phyloP scores from a whole-genome alignment of 1,139 yeast species.

The Citeromyces hawaiiensis region DNA sequence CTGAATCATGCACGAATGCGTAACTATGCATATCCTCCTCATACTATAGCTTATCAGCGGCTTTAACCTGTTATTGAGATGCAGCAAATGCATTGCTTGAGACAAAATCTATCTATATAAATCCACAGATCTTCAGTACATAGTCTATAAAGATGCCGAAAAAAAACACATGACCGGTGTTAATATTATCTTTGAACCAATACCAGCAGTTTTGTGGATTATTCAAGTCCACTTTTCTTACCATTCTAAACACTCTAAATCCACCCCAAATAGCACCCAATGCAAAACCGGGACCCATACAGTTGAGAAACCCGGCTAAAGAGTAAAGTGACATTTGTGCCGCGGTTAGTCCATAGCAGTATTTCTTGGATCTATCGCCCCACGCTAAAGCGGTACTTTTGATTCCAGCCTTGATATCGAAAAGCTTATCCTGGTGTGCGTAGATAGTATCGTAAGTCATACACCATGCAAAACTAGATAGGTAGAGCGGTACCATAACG shows the following conservation, averaged over 20 bases:
- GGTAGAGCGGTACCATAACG: slow-evolving; percentile 67
- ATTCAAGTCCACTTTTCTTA: slow-evolving; percentile 61
- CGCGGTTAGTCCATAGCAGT: slow-evolving; percentile 46
- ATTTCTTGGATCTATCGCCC: slow-evolving; percentile 67
- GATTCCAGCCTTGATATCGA: slow-evolving; percentile 80
- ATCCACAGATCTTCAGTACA: slow-evolving; percentile 32
- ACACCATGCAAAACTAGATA: slow-evolving; percentile 81
- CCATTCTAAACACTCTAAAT: slow-evolving; percentile 53
- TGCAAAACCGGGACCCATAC: slow-evolving; percentile 80
- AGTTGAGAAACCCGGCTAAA: slow-evolving; percentile 66
- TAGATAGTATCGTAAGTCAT: slow-evolving; percentile 93
- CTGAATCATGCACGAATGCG: too few species aligned
- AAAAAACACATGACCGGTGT: slow-evolving; percentile 70
- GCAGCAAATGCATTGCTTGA: too few species aligned
- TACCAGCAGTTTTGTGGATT: slow-evolving; percentile 75
- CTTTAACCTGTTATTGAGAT: too few species aligned
- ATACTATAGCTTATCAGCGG: too few species aligned
- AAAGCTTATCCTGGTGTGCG: slow-evolving; percentile 93
- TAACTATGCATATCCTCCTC: too few species aligned
- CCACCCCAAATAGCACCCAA: slow-evolving; percentile 57
- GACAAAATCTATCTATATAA: slow-evolving; percentile 20
- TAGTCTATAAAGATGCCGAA: slow-evolving; percentile 72
- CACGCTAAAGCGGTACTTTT: slow-evolving; percentile 92
- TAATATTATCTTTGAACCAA: slow-evolving; percentile 63
- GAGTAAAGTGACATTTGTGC: slow-evolving; percentile 56